phyloP scores from a whole-genome alignment of 1,284 basidiomycete species.

The Puccinia novopanici region DNA sequence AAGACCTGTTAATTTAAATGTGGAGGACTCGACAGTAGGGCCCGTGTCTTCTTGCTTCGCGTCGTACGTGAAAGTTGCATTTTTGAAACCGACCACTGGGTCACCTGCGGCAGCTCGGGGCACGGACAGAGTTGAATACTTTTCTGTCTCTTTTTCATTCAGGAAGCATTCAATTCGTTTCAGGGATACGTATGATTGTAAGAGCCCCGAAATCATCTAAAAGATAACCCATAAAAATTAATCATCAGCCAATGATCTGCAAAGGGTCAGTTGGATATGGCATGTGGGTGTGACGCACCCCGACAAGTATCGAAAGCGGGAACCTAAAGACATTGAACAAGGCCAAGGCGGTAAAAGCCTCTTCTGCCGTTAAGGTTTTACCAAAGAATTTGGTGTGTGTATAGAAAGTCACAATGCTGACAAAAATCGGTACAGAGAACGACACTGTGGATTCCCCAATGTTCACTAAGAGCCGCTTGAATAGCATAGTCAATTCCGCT shows the following conservation, averaged over 20 bases:
- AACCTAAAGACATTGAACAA: slow-evolving; percentile 64
- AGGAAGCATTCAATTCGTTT: slow-evolving; percentile 62
- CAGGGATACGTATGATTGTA: slow-evolving; percentile 57
- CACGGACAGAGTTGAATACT: slow-evolving; percentile 62
- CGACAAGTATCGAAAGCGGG: slow-evolving; percentile 53
- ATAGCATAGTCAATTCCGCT: slow-evolving; percentile 58
- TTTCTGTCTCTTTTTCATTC: slow-evolving; percentile 64
- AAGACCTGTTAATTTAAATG: slow-evolving; percentile 56
- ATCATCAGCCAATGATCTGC: not conserved
- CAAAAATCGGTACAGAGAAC: slow-evolving; percentile 62
- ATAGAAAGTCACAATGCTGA: slow-evolving; percentile 63
- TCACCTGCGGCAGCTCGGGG: slow-evolving; percentile 55
- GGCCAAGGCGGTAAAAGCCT: slow-evolving; percentile 64
- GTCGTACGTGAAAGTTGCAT: slow-evolving; percentile 61
- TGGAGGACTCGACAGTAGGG: slow-evolving; percentile 57
- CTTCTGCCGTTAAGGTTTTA: slow-evolving; percentile 59
- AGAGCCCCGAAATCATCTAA: slow-evolving; percentile 41
- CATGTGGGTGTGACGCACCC: slow-evolving; percentile 6
- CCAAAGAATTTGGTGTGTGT: slow-evolving; percentile 61
- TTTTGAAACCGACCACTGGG: slow-evolving; percentile 63
- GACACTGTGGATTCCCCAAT: slow-evolving; percentile 59
- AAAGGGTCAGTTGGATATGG: not conserved
- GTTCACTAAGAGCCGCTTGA: slow-evolving; percentile 23
- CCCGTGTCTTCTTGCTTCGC: slow-evolving; percentile 50
- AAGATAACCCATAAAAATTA: not conserved